Evolutionary conservation across 208 protist genomes (phyloP).

Genomic region (Tetramitus jugosus): DNA sequence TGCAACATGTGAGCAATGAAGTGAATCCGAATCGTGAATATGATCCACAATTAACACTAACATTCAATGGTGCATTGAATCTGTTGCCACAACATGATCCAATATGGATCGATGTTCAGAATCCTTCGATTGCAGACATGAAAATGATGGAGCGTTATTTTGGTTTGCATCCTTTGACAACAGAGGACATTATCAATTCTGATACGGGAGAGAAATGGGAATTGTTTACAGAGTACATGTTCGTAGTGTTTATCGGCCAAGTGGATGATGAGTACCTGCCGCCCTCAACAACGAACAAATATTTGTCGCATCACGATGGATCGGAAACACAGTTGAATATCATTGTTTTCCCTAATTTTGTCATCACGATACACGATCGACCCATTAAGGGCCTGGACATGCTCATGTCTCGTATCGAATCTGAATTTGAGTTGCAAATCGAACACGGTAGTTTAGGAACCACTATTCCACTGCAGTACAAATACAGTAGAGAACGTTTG

Average conservation of each 20-base stretch:
- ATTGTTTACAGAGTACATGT: neutral
- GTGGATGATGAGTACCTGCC: neutral
- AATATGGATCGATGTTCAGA: no score
- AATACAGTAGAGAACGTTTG: no score
- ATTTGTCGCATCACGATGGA: neutral
- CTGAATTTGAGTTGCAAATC: neutral
- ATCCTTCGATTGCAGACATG: no score
- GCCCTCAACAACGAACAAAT: neutral
- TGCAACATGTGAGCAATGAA: no score
- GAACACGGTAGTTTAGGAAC: no score
- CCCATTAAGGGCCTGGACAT: neutral
- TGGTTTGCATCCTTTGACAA: neutral
- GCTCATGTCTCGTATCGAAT: neutral
- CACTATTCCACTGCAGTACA: no score
- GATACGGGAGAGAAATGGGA: conserved; percentile 11
- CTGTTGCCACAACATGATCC: no score
- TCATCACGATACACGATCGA: neutral
- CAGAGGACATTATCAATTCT: neutral
- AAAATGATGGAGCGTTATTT: no score
- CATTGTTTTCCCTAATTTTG: neutral
- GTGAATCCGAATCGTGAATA: no score
- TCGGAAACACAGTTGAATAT: neutral
- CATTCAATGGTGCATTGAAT: no score
- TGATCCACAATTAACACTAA: no score
- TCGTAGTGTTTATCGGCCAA: neutral